Evolutionary conservation across 257 asterid genomes (phyloP).

Genomic region (Buddleja alternifolia): DNA sequence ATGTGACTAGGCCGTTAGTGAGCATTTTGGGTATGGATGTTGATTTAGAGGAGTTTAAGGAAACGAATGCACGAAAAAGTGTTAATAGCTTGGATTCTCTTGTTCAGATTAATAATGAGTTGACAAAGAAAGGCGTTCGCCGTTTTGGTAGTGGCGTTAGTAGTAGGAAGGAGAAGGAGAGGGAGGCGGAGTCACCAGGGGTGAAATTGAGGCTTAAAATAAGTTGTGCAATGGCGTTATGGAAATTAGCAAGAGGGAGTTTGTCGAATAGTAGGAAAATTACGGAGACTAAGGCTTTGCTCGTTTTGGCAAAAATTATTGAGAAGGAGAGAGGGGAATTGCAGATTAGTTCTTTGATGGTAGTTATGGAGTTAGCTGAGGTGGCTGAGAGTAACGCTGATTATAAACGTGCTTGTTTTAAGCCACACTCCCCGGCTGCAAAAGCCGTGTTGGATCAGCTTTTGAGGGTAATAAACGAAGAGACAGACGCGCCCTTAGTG

Average conservation of each 20-base stretch:
- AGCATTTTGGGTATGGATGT: slow-evolving; percentile 51
- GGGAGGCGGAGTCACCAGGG: slow-evolving; percentile 47
- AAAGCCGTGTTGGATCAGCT: slow-evolving; percentile 66
- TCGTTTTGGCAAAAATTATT: slow-evolving; percentile 53
- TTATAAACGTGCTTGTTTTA: slow-evolving; percentile 51
- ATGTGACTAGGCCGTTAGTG: slow-evolving; percentile 54
- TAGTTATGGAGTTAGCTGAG: slow-evolving; percentile 61
- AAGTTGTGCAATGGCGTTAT: slow-evolving; percentile 51
- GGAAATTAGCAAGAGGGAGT: slow-evolving; percentile 52
- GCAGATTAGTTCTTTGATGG: slow-evolving; percentile 46
- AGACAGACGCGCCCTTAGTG: slow-evolving; percentile 24
- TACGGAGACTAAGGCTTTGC: slow-evolving; percentile 59
- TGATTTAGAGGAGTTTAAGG: slow-evolving; percentile 41
- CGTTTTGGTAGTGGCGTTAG: slow-evolving; percentile 21
- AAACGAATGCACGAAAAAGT: slow-evolving; percentile 25
- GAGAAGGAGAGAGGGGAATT: slow-evolving; percentile 54
- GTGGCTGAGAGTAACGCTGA: slow-evolving; percentile 54
- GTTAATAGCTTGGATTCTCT: slow-evolving; percentile 38
- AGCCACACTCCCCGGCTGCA: slow-evolving; percentile 52
- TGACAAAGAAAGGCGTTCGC: slow-evolving; percentile 23
- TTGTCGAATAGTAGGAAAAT: slow-evolving; percentile 52
- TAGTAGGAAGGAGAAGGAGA: slow-evolving; percentile 38
- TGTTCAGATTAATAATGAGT: slow-evolving; percentile 43
- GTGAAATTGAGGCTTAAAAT: slow-evolving; percentile 45
- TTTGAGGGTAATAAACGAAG: slow-evolving; percentile 52